These are phyloP conservation scores for Sporothrix sp. DNA, from an alignment of 2,329 filamentous ascomycete genomes.

Conservation along the genomic window DNA sequence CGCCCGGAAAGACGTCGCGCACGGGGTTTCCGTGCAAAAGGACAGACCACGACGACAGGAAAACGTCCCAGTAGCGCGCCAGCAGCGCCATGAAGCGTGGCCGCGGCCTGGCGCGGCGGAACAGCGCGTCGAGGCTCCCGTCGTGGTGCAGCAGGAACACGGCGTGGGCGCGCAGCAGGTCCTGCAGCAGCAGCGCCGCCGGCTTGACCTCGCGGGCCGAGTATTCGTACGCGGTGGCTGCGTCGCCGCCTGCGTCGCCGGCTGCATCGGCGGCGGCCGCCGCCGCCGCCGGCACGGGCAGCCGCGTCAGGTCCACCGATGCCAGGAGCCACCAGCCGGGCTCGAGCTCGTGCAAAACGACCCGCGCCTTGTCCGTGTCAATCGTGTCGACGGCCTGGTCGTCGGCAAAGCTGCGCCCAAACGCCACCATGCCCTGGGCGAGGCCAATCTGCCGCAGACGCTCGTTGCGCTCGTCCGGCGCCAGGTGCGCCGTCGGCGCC, in stretches of 20 bases:
- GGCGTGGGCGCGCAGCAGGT: conserved; percentile 72
- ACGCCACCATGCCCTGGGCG: conserved; percentile 92
- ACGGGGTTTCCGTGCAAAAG: conserved; percentile 83
- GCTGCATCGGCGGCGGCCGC: too few relatives aligned
- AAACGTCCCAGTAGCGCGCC: conserved; percentile 70
- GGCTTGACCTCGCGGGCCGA: conserved; percentile 87
- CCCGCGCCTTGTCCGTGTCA: conserved; percentile 80
- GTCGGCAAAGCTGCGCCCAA: conserved; percentile 77
- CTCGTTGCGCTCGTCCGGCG: conserved; percentile 67
- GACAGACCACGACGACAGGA: conserved; percentile 70
- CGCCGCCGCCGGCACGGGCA: too few relatives aligned
- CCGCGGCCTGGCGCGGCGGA: conserved; percentile 48
- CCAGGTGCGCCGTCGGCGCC: conserved; percentile 34
- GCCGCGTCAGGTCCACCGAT: conserved; percentile 21
- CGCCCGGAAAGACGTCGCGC: conserved; percentile 65
- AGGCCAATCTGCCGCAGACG: conserved; percentile 86
- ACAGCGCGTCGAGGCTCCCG: conserved; percentile 60
- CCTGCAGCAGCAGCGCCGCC: conserved; percentile 63
- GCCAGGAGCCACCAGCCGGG: conserved; percentile 91
- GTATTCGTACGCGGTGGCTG: conserved; percentile 59
- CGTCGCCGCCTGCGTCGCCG: conserved; percentile 20
- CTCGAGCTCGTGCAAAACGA: conserved; percentile 81
- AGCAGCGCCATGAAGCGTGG: conserved; percentile 62
- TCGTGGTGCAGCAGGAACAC: conserved; percentile 85
- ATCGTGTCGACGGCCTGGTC: conserved; percentile 70